phyloP scores from a whole-genome alignment of 2,329 filamentous ascomycete genomes.

The Ascochyta pisi region DNA sequence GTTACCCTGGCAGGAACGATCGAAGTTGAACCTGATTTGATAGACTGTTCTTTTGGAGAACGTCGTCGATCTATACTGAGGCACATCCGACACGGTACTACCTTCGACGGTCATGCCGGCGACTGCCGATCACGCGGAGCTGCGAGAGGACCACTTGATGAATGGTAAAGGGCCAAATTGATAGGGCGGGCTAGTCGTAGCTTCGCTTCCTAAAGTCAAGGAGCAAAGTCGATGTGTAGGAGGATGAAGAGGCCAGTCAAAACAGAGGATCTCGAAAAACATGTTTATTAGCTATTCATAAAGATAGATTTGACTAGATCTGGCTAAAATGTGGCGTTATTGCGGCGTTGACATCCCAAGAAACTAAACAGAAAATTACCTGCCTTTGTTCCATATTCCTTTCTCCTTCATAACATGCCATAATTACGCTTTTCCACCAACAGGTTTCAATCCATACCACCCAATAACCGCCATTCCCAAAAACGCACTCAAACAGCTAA shows the following conservation, averaged over 20 bases:
- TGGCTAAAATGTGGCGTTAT: neutral
- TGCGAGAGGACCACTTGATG: neutral
- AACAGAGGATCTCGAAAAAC: neutral
- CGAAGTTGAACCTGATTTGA: slow-evolving; percentile 1
- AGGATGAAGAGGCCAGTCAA: neutral
- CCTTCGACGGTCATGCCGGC: neutral
- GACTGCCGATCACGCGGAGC: slow-evolving; percentile 3
- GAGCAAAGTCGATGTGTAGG: too few species aligned
- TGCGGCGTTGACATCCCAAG: neutral
- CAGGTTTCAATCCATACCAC: slow-evolving; percentile 66
- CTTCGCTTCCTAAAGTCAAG: neutral
- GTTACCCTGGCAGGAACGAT: neutral
- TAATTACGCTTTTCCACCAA: slow-evolving; percentile 22
- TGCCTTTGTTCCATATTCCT: neutral
- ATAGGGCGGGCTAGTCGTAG: neutral
- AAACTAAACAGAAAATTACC: neutral
- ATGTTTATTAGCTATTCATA: neutral
- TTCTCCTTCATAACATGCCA: neutral
- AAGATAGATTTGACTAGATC: neutral
- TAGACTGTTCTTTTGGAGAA: neutral
- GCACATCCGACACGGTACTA: neutral
- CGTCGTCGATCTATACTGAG: neutral
- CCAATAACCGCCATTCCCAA: slow-evolving; percentile 71
- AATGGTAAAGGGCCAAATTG: too few species aligned
- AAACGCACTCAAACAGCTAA: slow-evolving; percentile 73